These are phyloP conservation scores for Jatropha podagrica DNA, from an alignment of 441 rosid genomes.

Conservation along the genomic window DNA sequence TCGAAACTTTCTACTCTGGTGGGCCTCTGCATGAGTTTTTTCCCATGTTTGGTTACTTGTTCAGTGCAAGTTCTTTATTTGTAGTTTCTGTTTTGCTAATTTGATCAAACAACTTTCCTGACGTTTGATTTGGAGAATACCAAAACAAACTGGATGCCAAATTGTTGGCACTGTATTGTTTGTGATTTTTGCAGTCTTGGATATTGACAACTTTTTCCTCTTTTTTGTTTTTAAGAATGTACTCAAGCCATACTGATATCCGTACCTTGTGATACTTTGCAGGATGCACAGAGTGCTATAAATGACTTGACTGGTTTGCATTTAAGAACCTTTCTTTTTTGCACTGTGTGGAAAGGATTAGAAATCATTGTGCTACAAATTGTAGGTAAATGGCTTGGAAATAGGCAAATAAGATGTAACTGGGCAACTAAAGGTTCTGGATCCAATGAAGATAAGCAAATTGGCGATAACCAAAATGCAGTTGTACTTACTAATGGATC, in stretches of 20 bases:
- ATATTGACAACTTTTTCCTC: background rate
- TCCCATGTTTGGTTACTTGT: background rate
- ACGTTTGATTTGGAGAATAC: background rate
- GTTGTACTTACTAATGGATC: conserved; percentile 80
- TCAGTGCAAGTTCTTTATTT: background rate
- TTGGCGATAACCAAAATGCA: conserved; percentile 65
- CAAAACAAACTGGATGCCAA: conserved; percentile 2
- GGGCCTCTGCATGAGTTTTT: background rate
- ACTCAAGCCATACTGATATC: background rate
- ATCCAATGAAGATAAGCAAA: conserved; percentile 74
- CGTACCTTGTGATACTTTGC: conserved; percentile 23
- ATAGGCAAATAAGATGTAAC: conserved; percentile 88
- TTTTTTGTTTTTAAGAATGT: background rate
- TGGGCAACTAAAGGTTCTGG: conserved; percentile 92
- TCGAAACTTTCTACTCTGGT: background rate
- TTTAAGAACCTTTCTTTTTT: conserved; percentile 3
- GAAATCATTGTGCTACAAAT: conserved; percentile 7
- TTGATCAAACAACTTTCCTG: background rate
- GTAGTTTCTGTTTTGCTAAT: background rate
- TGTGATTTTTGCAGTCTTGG: background rate
- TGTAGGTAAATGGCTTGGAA: conserved; percentile 90
- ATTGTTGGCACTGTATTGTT: background rate
- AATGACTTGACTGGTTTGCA: conserved; percentile 76
- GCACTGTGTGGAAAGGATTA: background rate
- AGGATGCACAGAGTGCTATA: conserved; percentile 92